Base-by-base conservation (phyloP, 148 eudicot species). In the Hydrangea macrophylla region DNA sequence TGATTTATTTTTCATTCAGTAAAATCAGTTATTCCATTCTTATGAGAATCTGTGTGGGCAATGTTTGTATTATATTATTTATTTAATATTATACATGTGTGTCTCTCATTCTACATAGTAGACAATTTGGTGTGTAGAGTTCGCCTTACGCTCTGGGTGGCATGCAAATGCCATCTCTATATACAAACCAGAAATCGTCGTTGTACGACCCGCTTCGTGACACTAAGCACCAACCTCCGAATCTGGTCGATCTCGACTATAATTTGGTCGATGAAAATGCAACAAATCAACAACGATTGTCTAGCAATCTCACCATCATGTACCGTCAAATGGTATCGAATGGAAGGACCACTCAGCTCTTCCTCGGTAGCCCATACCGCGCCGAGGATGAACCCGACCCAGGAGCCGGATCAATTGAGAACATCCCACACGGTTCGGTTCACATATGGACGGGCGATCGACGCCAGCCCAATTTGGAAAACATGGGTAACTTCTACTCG, bases 401-500 rank as follows among this genome's bases (percentile, higher is more conserved):
- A 0, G 92, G 98, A 5, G 59, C 70, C 0, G 98, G 96, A 0
- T 76, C 86, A 1, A 7, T 92, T 1, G 98, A 92, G 81, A 72
- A 66, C 37, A 33, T 71, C 36, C 96, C 98, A 0, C 98, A 92
- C 20, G 89, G 89, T 2, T 73, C 94, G 7, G 72, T 92, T 54
- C 96, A 90, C 26, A 25, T 78, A 2, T 90, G 96, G 96, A 58
- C 85, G 5, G 94, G 94, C 2, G 89, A 90, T 31, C 76, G 77
- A 0, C 75, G 64, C 66, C 90, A 83, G 60, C 84, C 87, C 8
- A 79, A 81, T 7, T 32, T 68, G 1, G 98, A 92, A 73, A 73
- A 92, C 73, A 90, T 90, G 98, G 98, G 98, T 2, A 84, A 79
- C 75, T 90, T 92, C 66, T 92, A 90, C 76, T 88, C 98, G 0